phyloP scores from a whole-genome alignment of 1,139 yeast species.

The Candida sp. region DNA sequence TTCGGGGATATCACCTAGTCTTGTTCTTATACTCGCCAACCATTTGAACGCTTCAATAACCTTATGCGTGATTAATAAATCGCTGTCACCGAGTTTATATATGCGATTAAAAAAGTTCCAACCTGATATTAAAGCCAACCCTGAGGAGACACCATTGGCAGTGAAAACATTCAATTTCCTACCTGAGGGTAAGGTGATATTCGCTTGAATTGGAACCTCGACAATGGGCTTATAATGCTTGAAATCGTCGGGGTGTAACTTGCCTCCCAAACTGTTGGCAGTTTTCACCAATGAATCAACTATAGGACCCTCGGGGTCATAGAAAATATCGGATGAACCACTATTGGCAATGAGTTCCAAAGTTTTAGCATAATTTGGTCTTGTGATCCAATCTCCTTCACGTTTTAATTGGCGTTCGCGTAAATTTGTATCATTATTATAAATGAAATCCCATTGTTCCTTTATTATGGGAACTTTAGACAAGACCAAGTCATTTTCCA shows the following conservation, averaged over 20 bases:
- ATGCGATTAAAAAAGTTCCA: constrained; percentile 53
- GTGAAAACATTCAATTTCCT: constrained; percentile 54
- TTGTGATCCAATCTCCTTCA: constrained; percentile 56
- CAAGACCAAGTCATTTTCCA: constrained; percentile 23
- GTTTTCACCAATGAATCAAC: constrained; percentile 50
- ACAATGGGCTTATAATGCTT: constrained; percentile 53
- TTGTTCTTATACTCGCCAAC: constrained; percentile 82
- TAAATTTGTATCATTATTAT: constrained; percentile 25
- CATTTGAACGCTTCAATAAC: constrained; percentile 91
- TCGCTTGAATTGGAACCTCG: constrained; percentile 51
- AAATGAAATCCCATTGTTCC: constrained; percentile 56
- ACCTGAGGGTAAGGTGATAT: constrained; percentile 10
- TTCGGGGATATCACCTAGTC: constrained; percentile 62
- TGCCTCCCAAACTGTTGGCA: constrained; percentile 53
- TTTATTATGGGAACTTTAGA: constrained; percentile 20
- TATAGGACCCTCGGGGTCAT: constrained; percentile 80
- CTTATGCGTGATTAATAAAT: constrained; percentile 55
- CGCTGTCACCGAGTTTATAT: constrained; percentile 15
- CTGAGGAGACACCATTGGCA: constrained; percentile 75
- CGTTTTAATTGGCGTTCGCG: constrained; percentile 22
- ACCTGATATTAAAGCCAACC: constrained; percentile 78
- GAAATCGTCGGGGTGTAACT: constrained; percentile 63
- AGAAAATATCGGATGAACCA: constrained; percentile 76
- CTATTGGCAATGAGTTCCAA: constrained; percentile 64
- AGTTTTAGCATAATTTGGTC: constrained; percentile 65